These are phyloP conservation scores for Metschnikowia aberdeeniae DNA, from an alignment of 805 yeast species.

Conservation along the genomic window DNA sequence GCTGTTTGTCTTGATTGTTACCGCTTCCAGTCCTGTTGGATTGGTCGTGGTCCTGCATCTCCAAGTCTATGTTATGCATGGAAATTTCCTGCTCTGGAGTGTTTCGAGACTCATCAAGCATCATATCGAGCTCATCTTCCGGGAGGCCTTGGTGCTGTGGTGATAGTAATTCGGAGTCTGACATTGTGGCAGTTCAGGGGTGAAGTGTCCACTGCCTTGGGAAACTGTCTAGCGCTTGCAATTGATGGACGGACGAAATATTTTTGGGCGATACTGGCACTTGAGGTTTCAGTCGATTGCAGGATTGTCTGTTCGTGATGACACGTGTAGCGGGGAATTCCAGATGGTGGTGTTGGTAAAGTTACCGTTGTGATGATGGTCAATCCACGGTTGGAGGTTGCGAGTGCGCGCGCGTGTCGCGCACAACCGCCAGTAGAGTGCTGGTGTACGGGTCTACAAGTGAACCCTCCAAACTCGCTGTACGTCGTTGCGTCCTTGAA, in stretches of 20 bases:
- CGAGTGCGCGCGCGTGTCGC: constrained; percentile 3
- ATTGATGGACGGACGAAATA: background rate
- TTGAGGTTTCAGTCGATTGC: background rate
- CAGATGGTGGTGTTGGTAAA: background rate
- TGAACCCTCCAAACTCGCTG: no score
- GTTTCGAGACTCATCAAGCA: constrained; percentile 2
- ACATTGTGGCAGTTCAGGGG: constrained; percentile 7
- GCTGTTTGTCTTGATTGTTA: background rate
- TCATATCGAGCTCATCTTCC: constrained; percentile 3
- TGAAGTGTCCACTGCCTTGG: background rate
- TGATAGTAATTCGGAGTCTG: constrained; percentile 15
- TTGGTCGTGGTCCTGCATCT: constrained; percentile 2
- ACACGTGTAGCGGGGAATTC: background rate
- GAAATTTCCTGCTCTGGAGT: constrained; percentile 4
- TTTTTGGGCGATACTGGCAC: background rate
- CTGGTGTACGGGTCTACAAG: no score
- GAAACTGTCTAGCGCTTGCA: no score
- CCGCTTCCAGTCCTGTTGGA: background rate
- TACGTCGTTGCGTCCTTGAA: no score
- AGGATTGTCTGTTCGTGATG: no score
- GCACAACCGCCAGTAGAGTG: background rate
- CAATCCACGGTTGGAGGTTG: background rate
- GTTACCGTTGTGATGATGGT: background rate
- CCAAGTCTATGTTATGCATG: constrained; percentile 15
- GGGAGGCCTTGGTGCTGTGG: constrained; percentile 11